phyloP scores from a whole-genome alignment of 768 basidiomycete genomes.

The Serendipita sp. region DNA sequence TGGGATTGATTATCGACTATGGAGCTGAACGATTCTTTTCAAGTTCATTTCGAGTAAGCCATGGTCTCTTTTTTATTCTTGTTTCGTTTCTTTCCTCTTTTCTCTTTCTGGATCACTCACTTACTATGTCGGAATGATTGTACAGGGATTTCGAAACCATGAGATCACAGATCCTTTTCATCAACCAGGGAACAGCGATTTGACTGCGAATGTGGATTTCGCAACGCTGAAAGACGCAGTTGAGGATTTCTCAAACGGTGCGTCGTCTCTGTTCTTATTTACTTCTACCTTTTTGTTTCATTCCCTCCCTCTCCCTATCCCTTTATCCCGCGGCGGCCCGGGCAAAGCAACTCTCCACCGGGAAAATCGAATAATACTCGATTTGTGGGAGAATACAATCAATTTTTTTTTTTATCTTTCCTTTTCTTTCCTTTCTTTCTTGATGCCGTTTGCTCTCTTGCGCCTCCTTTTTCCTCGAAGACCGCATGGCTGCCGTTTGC shows the following conservation, averaged over 20 bases:
- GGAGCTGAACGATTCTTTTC: slow-evolving; percentile 56
- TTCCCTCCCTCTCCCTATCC: neutral
- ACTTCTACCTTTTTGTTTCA: neutral
- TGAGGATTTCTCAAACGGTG: slow-evolving; percentile 35
- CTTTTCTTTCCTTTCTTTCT: neutral
- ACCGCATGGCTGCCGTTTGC: neutral
- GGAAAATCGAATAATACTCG: too few species aligned
- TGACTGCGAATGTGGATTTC: slow-evolving; percentile 97
- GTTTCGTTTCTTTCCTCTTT: too few species aligned
- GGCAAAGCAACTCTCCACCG: neutral
- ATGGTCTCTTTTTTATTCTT: too few species aligned
- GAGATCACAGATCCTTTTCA: slow-evolving; percentile 72
- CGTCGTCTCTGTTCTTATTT: slow-evolving; percentile 12
- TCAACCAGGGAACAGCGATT: slow-evolving; percentile 71
- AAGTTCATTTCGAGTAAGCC: slow-evolving; percentile 63
- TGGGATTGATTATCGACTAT: slow-evolving; percentile 78
- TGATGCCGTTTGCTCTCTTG: neutral
- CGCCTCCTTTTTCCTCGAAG: too few species aligned
- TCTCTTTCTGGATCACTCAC: neutral
- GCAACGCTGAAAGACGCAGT: slow-evolving; percentile 70
- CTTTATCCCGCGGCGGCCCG: neutral
- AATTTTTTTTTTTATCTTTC: too few species aligned
- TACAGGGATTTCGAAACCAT: slow-evolving; percentile 80
- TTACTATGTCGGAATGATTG: neutral
- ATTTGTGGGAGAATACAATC: too few species aligned